phyloP scores from a whole-genome alignment of 495 filamentous ascomycete species.

The Penicillium roqueforti region DNA sequence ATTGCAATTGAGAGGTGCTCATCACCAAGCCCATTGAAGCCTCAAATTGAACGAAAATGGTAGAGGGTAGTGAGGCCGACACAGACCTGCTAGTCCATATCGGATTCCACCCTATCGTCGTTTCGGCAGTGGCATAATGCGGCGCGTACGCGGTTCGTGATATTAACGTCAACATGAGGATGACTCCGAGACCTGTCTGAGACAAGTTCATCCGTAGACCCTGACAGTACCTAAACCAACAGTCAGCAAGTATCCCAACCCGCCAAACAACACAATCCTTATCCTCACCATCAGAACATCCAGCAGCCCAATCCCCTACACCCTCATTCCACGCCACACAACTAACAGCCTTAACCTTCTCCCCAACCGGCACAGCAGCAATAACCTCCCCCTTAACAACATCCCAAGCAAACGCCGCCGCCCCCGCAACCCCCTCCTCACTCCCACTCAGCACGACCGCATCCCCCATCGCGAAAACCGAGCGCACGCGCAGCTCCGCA shows the following conservation, averaged over 20 bases:
- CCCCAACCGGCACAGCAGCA: conserved; percentile 54
- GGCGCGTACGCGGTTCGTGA: neutral
- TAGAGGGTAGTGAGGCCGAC: neutral
- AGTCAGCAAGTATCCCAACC: neutral
- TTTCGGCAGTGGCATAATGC: neutral
- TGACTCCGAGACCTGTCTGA: neutral
- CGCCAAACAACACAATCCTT: neutral
- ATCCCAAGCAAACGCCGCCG: conserved; percentile 79
- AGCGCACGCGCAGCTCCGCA: conserved; percentile 65
- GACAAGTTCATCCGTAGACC: conserved; percentile 22
- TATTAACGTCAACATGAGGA: neutral
- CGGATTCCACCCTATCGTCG: too few species aligned
- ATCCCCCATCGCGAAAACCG: conserved; percentile 68
- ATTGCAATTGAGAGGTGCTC: neutral
- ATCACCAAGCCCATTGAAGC: neutral
- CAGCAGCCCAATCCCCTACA: conserved; percentile 61
- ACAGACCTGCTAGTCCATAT: neutral
- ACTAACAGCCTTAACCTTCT: conserved; percentile 55
- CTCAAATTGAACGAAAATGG: neutral
- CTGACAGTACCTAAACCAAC: conserved; percentile 20
- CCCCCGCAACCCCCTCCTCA: conserved; percentile 58
- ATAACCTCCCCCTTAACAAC: conserved; percentile 69
- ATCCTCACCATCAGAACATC: conserved; percentile 57
- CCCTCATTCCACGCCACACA: conserved; percentile 70
- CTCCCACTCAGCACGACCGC: conserved; percentile 78